These are phyloP conservation scores for Solanum chilense DNA, from an alignment of 257 asterid species.

Conservation along the genomic window DNA sequence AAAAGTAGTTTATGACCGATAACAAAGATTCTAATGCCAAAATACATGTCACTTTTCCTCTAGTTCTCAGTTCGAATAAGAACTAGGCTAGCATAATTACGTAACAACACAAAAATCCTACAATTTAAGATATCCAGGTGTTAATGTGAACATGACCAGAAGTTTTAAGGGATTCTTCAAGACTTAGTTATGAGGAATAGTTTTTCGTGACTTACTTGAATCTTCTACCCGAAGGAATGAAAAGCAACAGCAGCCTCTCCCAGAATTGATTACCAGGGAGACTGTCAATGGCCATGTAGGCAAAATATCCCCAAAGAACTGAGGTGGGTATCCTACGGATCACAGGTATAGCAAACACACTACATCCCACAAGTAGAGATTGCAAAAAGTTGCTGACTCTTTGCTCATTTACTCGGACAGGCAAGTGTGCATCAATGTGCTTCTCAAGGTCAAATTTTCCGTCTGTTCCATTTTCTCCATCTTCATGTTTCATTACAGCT, in stretches of 20 bases:
- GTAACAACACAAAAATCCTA: background rate
- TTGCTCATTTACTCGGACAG: slow-evolving; percentile 94
- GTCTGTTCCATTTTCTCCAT: slow-evolving; percentile 16
- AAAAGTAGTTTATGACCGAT: background rate
- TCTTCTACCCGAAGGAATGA: slow-evolving; percentile 75
- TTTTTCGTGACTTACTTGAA: slow-evolving; percentile 57
- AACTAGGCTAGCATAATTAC: background rate
- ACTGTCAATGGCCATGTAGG: slow-evolving; percentile 97
- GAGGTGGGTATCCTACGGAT: slow-evolving; percentile 84
- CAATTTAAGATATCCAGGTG: background rate
- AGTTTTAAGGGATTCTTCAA: background rate
- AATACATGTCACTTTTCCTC: background rate
- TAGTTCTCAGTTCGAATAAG: background rate
- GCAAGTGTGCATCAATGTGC: slow-evolving; percentile 76
- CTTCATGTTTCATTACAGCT: slow-evolving; percentile 63
- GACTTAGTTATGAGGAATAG: background rate
- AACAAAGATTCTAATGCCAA: background rate
- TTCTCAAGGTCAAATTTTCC: slow-evolving; percentile 56
- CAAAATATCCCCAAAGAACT: slow-evolving; percentile 95
- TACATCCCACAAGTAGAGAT: slow-evolving; percentile 66
- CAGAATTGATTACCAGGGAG: slow-evolving; percentile 94
- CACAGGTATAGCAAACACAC: slow-evolving; percentile 60
- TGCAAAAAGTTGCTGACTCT: slow-evolving; percentile 84
- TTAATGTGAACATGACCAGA: background rate
- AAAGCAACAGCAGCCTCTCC: slow-evolving; percentile 76